Evolutionary conservation across 768 basidiomycete genomes (phyloP).

Genomic region (Suillus weaverae): DNA sequence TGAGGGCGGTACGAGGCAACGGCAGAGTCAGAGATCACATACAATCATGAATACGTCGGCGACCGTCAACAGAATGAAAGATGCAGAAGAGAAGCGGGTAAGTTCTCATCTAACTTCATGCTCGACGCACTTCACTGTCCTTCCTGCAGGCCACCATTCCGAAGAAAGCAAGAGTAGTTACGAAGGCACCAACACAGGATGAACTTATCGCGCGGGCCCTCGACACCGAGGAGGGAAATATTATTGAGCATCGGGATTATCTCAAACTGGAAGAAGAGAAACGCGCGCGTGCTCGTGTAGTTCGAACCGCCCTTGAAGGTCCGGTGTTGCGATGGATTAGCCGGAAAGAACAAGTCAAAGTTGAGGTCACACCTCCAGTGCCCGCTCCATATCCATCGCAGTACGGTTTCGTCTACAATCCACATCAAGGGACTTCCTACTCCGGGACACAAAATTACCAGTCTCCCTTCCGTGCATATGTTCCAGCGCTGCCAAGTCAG

Average conservation of each 20-base stretch:
- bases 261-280: slow-evolving; percentile 82
- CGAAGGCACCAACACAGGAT: slow-evolving; percentile 67
- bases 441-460: slow-evolving; percentile 14
- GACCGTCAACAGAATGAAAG: slow-evolving; percentile 62
- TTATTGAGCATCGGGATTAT: slow-evolving; percentile 75
- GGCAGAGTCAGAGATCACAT: slow-evolving; percentile 66
- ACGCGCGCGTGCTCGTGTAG: slow-evolving; percentile 59
- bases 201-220: slow-evolving; percentile 82
- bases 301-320: slow-evolving; percentile 61
- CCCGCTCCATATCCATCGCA: slow-evolving; percentile 21
- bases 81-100: slow-evolving; percentile 64
- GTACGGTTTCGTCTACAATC: slow-evolving; percentile 23
- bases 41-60: slow-evolving; percentile 73
- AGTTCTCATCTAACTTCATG: not conserved
- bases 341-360: slow-evolving; percentile 55
- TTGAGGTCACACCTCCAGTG: slow-evolving; percentile 32
- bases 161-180: slow-evolving; percentile 57
- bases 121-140: not conserved
- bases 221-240: slow-evolving; percentile 86
- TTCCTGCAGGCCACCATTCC: slow-evolving; percentile 52
- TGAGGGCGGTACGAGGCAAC: slow-evolving; percentile 32
- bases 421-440: slow-evolving; percentile 17
- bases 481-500: slow-evolving; percentile 10
- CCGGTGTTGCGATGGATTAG: slow-evolving; percentile 75
- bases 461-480: slow-evolving; percentile 29